These are phyloP conservation scores for Xylaria castorea DNA, from an alignment of 495 filamentous ascomycete species.

Conservation along the genomic window DNA sequence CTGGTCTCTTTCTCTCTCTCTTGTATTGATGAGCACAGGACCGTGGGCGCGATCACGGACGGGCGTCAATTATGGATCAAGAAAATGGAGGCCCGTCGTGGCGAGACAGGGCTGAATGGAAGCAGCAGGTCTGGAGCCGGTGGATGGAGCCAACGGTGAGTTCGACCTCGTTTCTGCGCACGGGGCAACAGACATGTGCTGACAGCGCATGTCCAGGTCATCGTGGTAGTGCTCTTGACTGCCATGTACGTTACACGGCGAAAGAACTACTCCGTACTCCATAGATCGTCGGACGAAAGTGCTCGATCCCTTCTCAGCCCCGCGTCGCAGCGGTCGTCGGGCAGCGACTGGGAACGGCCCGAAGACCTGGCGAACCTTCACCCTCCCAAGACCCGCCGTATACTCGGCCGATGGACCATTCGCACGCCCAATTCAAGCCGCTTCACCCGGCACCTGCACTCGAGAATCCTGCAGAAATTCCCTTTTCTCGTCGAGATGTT, in stretches of 20 bases:
- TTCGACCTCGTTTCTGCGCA: background rate
- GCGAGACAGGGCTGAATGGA: slow-evolving; percentile 30
- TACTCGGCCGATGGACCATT: slow-evolving; percentile 42
- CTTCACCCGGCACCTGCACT: slow-evolving; percentile 61
- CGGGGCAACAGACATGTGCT: background rate
- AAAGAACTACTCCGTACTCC: slow-evolving; percentile 52
- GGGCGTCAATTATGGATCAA: slow-evolving; percentile 15
- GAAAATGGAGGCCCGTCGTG: slow-evolving; percentile 28
- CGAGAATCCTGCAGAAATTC: slow-evolving; percentile 67
- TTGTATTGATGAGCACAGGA: slow-evolving; percentile 17
- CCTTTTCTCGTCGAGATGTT: slow-evolving; percentile 82
- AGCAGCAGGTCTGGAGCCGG: slow-evolving; percentile 30
- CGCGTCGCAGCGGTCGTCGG: slow-evolving; percentile 25
- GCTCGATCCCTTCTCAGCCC: slow-evolving; percentile 27
- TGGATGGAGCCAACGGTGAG: slow-evolving; percentile 31
- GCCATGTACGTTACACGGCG: slow-evolving; percentile 60
- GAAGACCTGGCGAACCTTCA: slow-evolving; percentile 20
- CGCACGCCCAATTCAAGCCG: slow-evolving; percentile 61
- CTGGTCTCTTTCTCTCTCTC: background rate
- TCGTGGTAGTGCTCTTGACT: slow-evolving; percentile 57
- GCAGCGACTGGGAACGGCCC: slow-evolving; percentile 26
- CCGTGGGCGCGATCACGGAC: slow-evolving; percentile 11
- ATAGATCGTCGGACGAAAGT: slow-evolving; percentile 20
- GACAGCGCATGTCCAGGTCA: slow-evolving; percentile 47
- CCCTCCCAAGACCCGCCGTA: slow-evolving; percentile 32